These are phyloP conservation scores for Xylaria venustula DNA, from an alignment of 495 filamentous ascomycete genomes.

Conservation along the genomic window DNA sequence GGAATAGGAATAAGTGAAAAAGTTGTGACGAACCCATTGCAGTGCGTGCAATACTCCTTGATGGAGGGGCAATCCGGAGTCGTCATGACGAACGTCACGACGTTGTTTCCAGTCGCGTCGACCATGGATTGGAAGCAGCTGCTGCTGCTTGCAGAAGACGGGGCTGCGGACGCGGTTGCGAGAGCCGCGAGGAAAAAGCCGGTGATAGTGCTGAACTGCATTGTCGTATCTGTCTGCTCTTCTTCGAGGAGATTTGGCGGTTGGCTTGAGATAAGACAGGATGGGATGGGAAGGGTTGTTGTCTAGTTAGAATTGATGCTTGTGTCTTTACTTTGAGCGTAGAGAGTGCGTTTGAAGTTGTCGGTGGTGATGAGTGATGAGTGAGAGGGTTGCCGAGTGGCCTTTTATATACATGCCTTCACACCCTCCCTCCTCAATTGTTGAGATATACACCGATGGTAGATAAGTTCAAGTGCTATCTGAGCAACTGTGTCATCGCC, in stretches of 20 bases:
- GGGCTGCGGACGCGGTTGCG: slow-evolving; percentile 9
- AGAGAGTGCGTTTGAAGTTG: neutral
- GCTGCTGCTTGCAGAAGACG: too few relatives aligned
- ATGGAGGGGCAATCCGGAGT: slow-evolving; percentile 23
- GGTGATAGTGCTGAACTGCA: slow-evolving; percentile 17
- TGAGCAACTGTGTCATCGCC: too few relatives aligned
- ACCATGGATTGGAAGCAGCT: too few relatives aligned
- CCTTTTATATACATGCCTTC: too few relatives aligned
- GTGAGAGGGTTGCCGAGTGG: neutral
- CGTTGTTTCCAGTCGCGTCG: neutral
- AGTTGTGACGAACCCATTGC: slow-evolving; percentile 17
- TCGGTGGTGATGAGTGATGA: neutral
- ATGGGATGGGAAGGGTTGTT: too few relatives aligned
- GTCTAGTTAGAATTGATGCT: too few relatives aligned
- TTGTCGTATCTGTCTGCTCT: neutral
- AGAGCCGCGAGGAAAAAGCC: slow-evolving; percentile 19
- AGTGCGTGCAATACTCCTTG: slow-evolving; percentile 26
- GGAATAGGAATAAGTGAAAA: neutral
- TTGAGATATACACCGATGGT: too few relatives aligned
- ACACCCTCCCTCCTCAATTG: too few relatives aligned
- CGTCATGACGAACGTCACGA: slow-evolving; percentile 4
- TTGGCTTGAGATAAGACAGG: too few relatives aligned
- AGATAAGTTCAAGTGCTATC: too few relatives aligned
- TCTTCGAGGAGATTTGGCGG: neutral
- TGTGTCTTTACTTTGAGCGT: too few relatives aligned